Conservation (phyloP, 2,329 filamentous ascomycete genomes). For the Neonectria punicea region DNA sequence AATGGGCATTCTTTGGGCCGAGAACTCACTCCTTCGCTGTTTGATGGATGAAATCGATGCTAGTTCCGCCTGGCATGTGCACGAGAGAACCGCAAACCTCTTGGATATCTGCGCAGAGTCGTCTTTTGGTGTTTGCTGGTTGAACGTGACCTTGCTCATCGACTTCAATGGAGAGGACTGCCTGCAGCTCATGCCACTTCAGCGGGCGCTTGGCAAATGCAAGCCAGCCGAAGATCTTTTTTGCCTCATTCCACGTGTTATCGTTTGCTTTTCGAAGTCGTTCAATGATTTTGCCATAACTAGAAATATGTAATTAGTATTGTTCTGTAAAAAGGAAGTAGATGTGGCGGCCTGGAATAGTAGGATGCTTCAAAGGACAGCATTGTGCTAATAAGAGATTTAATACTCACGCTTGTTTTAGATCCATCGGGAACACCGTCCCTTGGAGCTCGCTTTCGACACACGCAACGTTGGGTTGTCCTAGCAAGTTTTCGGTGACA, state of each 20-base stretch:
- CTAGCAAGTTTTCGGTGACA: conserved; percentile 42
- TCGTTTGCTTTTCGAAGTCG: neutral
- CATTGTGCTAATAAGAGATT: too few relatives aligned
- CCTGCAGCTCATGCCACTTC: conserved; percentile 54
- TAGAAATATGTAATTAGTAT: conserved; percentile 18
- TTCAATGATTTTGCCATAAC: conserved; percentile 45
- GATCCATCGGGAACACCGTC: neutral
- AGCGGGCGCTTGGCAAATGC: conserved; percentile 52
- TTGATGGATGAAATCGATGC: conserved; percentile 52
- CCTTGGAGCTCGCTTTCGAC: conserved; percentile 23
- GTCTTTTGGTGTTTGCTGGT: conserved; percentile 29
- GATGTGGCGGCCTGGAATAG: neutral
- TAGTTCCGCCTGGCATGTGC: conserved; percentile 42
- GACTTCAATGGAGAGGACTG: conserved; percentile 44
- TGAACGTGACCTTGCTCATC: conserved; percentile 14
- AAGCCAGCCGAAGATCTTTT: conserved; percentile 52
- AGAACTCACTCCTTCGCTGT: conserved; percentile 48
- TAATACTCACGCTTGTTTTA: neutral
- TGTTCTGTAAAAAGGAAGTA: neutral
- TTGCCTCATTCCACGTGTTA: conserved; percentile 29
- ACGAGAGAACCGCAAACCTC: conserved; percentile 52
- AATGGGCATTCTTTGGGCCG: too few relatives aligned
- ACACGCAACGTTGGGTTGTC: conserved; percentile 25
- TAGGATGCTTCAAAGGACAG: rapidly evolving
- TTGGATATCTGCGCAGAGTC: conserved; percentile 42